Evolutionary conservation across 768 basidiomycete species (phyloP).

Genomic region (Rickenella mellea): DNA sequence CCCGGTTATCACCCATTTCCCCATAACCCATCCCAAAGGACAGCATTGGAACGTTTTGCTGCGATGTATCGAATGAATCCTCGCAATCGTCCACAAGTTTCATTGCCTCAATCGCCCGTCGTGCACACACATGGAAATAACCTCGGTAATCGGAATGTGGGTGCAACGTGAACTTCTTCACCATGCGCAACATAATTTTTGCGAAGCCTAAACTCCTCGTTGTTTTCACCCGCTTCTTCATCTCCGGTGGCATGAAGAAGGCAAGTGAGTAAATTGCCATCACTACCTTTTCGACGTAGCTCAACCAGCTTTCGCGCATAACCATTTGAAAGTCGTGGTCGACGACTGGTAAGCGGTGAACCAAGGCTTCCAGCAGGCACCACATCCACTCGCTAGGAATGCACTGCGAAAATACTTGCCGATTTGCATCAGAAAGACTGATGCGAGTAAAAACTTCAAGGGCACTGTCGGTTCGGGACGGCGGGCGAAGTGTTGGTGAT

Average conservation of each 20-base stretch:
- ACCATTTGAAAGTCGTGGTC: constrained; percentile 66
- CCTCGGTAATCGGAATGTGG: constrained; percentile 41
- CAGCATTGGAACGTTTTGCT: constrained; percentile 47
- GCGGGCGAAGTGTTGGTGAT: constrained; percentile 37
- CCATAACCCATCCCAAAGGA: constrained; percentile 83
- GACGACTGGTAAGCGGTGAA: constrained; percentile 76
- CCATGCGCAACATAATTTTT: constrained; percentile 59
- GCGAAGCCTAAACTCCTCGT: constrained; percentile 62
- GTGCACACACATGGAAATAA: constrained; percentile 44
- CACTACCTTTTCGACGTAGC: constrained; percentile 68
- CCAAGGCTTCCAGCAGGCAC: constrained; percentile 55
- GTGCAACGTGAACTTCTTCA: constrained; percentile 50
- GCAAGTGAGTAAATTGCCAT: constrained; percentile 82
- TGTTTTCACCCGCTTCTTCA: constrained; percentile 63
- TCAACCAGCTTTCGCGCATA: constrained; percentile 58
- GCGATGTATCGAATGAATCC: constrained; percentile 64
- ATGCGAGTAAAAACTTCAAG: constrained; percentile 80
- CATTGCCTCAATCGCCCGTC: constrained; percentile 67
- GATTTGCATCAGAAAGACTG: constrained; percentile 68
- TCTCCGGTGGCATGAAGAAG: constrained; percentile 67
- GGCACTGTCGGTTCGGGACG: constrained; percentile 60
- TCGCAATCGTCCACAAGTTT: constrained; percentile 70
- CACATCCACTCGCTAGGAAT: constrained; percentile 52
- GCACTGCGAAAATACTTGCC: constrained; percentile 55
- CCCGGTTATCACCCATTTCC: constrained; percentile 53